Base-by-base conservation (phyloP, 257 asterid species). In the Nicotiana otophora region DNA sequence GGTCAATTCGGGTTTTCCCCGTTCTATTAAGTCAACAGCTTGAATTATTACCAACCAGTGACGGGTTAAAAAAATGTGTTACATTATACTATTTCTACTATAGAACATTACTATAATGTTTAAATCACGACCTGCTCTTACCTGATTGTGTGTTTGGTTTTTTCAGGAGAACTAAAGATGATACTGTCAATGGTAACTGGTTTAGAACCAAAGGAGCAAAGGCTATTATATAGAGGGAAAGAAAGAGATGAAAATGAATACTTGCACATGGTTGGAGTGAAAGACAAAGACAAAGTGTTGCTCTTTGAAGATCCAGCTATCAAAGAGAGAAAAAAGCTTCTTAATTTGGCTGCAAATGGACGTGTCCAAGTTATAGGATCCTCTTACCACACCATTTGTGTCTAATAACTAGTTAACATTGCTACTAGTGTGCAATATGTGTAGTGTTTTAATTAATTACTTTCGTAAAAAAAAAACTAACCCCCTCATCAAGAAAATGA, bases 181-280 rank as follows among this genome's bases (percentile, higher is more conserved):
- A 17, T 90, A 5, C 39, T 92, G 57, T 90, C 98, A 82, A 8
- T 94, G 66, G 87, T 88, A 83, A 90, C 95, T 19, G 88, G 88
- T 12, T 85, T 94, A 92, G 96, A 90, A 34, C 87, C 95, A 17
- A 62, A 84, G 28, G 98, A 91, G 82, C 98, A 92, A 85, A 91
- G 98, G 69, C 46, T 94, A 15, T 78, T 94, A 86, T 94, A 85
- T 88, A 94, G 86, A 89, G 98, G 98, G 9, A 94, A 94, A 84
- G 98, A 94, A 70, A 91, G 98, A 81, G 98, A 92, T 10, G 97
- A 92, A 28, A 23, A 81, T 33, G 97, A 94, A 33, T 91, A 89
- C 77, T 82, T 94, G 84, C 97, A 94, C 89, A 94, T 94, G 98
- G 92, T 92, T 19, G 98, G 98, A 33, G 95, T 94, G 10, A 88